Evolutionary conservation across 2,329 filamentous ascomycete genomes (phyloP), one percentile per base, ranked within the genome.

Genomic region (Pseudogymnoascus sp.): DNA sequence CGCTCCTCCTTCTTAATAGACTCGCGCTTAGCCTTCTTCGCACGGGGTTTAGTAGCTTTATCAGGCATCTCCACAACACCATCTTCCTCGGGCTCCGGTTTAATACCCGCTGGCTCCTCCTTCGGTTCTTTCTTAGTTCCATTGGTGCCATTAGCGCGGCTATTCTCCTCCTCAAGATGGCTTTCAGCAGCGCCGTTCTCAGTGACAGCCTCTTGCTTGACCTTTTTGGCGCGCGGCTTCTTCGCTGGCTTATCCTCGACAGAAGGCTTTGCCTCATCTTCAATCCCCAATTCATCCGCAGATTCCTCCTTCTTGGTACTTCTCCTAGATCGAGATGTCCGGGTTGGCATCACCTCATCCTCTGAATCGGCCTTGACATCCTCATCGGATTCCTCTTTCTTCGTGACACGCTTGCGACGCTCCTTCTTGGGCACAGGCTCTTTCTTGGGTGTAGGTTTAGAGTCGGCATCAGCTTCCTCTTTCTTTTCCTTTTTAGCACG

Each of bases 11-110:
- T 64, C 31, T 64, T 63, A 11, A 63, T 64, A 37, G 57, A 63
- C 65, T 64, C 70, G n/a, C 48, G 48, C 65, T 71, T 77, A 61
- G 71, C 67, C 67, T 78, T 78, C 70, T 79, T 79, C 10, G 64
- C 68, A 10, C 65, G 64, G 57, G 67, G 51, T 60, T 74, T 74
- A 66, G 65, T 70, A 19, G 68, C 48, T 45, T 64, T 67, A 63
- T 72, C 69, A 51, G 66, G 60, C 23, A 65, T 67, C 16, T 61
- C 69, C 23, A 65, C 68, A 10, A 75, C 72, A 16, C 69, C 70
- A 13, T 72, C 71, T 67, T 28, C 68, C n/a, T 65, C 60, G 1
- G 43, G 67, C 31, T 64, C 64, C 10, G 62, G 61, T 11, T 54
- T 54, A 6, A 54, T 21, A 62, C 63, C 41, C 60, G 34, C 39